Evolutionary conservation across 805 yeast genomes (phyloP).

Genomic region (Candida piceae): DNA sequence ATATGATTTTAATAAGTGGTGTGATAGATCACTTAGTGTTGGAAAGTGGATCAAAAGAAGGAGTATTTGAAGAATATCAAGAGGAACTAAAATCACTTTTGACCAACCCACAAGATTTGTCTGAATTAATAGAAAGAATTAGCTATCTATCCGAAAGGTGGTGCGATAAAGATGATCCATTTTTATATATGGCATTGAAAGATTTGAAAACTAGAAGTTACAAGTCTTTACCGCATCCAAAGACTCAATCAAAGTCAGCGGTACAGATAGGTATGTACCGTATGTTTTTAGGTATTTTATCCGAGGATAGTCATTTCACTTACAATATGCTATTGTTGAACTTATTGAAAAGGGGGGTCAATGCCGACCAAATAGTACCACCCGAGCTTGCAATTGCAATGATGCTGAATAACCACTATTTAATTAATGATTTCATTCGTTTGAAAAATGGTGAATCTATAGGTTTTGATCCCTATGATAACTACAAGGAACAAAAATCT

Average conservation of each 20-base stretch:
- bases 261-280: conserved; percentile 61
- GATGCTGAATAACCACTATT: conserved; percentile 32
- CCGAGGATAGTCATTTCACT: conserved; percentile 24
- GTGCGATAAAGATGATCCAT: conserved; percentile 23
- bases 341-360: conserved; percentile 40
- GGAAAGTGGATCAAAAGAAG: conserved; percentile 13
- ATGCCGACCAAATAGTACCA: conserved; percentile 44
- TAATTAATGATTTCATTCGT: conserved; percentile 38
- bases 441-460: conserved; percentile 42
- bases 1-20: conserved; percentile 53
- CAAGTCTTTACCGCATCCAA: conserved; percentile 44
- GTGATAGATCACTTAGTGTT: conserved; percentile 48
- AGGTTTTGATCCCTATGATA: conserved; percentile 39
- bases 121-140: conserved; percentile 14
- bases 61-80: conserved; percentile 18
- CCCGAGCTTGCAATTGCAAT: conserved; percentile 36
- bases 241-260: conserved; percentile 45
- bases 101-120: conserved; percentile 14
- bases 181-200: conserved; percentile 32
- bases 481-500: conserved; percentile 6
- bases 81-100: conserved; percentile 13
- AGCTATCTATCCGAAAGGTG: conserved; percentile 13
- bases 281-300: conserved; percentile 38
- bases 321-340: conserved; percentile 43
- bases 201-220: conserved; percentile 61